These are phyloP conservation scores for Tardiomyces depauwii DNA, from an alignment of 1,139 yeast species.

Conservation along the genomic window DNA sequence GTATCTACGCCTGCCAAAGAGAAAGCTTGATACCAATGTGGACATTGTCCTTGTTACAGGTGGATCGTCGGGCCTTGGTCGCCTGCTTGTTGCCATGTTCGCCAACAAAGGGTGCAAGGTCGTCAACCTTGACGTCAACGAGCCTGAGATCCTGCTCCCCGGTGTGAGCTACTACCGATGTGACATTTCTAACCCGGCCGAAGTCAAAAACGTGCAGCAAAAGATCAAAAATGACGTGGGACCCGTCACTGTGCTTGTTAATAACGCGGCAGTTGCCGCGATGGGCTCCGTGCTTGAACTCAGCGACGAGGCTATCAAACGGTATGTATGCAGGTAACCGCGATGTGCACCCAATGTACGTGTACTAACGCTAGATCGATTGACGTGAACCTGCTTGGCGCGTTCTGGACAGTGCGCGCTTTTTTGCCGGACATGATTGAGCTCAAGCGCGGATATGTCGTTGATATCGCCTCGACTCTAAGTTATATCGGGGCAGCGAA, in stretches of 20 bases:
- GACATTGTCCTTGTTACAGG: constrained; percentile 48
- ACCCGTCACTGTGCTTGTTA: constrained; percentile 43
- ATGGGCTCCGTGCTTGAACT: constrained; percentile 33
- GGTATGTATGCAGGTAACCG: too few species aligned
- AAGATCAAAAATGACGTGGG: constrained; percentile 25
- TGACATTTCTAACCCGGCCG: constrained; percentile 36
- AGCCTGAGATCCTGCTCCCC: constrained; percentile 22
- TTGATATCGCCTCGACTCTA: constrained; percentile 39
- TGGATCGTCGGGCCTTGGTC: constrained; percentile 53
- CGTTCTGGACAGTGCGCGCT: constrained; percentile 37
- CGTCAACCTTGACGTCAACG: constrained; percentile 40
- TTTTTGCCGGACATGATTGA: constrained; percentile 27
- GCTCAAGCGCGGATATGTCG: constrained; percentile 36
- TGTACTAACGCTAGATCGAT: constrained; percentile 27
- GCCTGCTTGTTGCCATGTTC: constrained; percentile 31
- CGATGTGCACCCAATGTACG: too few species aligned
- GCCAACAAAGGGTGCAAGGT: constrained; percentile 25
- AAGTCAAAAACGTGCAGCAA: constrained; percentile 23
- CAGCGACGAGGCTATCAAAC: constrained; percentile 16
- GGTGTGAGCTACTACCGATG: constrained; percentile 31
- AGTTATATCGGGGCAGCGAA: constrained; percentile 64
- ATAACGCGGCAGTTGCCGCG: constrained; percentile 68
- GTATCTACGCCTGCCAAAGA: constrained; percentile 11
- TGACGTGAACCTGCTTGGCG: constrained; percentile 47
- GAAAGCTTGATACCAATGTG: constrained; percentile 7